Conservation (phyloP, 2,329 filamentous ascomycete species). For the Fusarium camptoceras region DNA sequence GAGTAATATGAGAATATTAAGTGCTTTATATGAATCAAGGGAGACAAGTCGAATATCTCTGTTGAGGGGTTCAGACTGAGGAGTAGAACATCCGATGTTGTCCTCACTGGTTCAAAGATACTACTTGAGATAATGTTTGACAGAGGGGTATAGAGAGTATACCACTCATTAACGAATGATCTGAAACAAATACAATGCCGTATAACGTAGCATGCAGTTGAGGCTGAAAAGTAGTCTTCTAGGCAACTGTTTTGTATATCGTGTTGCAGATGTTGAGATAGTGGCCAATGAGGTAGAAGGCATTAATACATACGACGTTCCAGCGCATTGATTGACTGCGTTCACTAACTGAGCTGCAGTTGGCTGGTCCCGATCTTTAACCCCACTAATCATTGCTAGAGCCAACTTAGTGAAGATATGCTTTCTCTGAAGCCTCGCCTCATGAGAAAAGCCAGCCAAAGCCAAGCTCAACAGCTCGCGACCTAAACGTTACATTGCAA, state of each 20-base stretch:
- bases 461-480: neutral
- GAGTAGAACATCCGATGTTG: neutral
- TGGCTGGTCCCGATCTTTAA: slow-evolving; percentile 12
- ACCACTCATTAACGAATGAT: neutral
- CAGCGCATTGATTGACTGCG: slow-evolving; percentile 38
- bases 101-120: neutral
- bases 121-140: neutral
- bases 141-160: neutral
- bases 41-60: slow-evolving; percentile 10
- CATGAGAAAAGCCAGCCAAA: slow-evolving; percentile 14
- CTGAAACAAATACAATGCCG: neutral
- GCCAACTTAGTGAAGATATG: slow-evolving; percentile 19
- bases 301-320: slow-evolving; percentile 49
- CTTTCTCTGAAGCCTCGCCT: slow-evolving; percentile 6
- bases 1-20: neutral
- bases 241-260: slow-evolving; percentile 25
- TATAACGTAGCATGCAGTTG: neutral
- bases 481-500: slow-evolving; percentile 32
- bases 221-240: slow-evolving; percentile 6
- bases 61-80: slow-evolving; percentile 1
- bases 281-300: slow-evolving; percentile 32
- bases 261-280: slow-evolving; percentile 12
- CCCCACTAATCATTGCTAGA: slow-evolving; percentile 28
- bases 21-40: neutral
- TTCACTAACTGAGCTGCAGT: slow-evolving; percentile 5